Conservation (phyloP, 2,329 filamentous ascomycete species). For the Aspergillus fumigatus region DNA sequence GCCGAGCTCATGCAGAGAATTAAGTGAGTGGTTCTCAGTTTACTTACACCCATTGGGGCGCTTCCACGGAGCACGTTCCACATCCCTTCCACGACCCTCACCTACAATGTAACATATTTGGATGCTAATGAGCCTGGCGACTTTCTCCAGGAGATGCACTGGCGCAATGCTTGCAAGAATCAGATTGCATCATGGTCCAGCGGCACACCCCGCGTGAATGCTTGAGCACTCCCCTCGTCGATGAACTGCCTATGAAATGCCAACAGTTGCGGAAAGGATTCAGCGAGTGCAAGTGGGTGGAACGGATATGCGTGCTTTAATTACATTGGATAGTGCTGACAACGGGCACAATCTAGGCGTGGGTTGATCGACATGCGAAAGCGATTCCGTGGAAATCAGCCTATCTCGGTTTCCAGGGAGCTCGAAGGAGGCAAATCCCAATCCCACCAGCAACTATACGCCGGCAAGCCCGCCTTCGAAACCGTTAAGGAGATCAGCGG, state of each 20-base stretch:
- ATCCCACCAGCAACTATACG: slow-evolving; percentile 68
- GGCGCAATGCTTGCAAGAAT: slow-evolving; percentile 90
- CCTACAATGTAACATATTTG: neutral
- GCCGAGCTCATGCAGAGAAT: slow-evolving; percentile 95
- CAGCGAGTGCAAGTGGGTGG: slow-evolving; percentile 73
- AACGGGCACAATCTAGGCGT: slow-evolving; percentile 42
- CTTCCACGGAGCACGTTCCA: neutral
- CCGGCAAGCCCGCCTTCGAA: slow-evolving; percentile 67
- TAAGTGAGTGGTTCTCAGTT: slow-evolving; percentile 59
- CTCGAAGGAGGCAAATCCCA: slow-evolving; percentile 48
- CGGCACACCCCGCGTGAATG: slow-evolving; percentile 85
- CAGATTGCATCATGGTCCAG: slow-evolving; percentile 91
- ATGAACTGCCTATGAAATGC: slow-evolving; percentile 79
- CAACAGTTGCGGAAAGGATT: slow-evolving; percentile 91
- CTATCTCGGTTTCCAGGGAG: slow-evolving; percentile 65
- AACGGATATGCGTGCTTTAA: too few species aligned
- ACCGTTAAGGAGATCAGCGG: slow-evolving; percentile 63
- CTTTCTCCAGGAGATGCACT: slow-evolving; percentile 70
- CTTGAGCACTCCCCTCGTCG: slow-evolving; percentile 73
- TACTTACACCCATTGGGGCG: neutral
- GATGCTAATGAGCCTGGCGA: slow-evolving; percentile 15
- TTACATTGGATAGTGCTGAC: neutral
- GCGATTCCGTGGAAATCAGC: slow-evolving; percentile 90
- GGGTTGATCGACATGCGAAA: slow-evolving; percentile 99
- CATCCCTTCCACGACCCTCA: neutral